Evolutionary conservation across 371 early-diverging fungal genomes (phyloP), one percentile per base, ranked within the genome.

Genomic region (Mucor velutinosus): DNA sequence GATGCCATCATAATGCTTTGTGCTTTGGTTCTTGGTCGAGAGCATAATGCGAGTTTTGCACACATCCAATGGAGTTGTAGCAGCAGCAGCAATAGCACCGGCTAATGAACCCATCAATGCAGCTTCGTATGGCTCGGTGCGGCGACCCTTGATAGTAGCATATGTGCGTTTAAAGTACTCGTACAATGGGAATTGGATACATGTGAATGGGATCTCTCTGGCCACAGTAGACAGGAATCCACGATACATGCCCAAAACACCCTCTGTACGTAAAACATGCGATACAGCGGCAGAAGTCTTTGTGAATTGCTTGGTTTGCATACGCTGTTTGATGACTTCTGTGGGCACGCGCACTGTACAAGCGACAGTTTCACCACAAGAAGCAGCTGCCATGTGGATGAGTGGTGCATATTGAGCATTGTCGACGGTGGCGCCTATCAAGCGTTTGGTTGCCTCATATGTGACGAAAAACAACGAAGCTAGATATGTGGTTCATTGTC

Each of bases 131-230:
- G 94, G 89, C 62, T 90, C 84, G 21, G 89, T 80, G 41, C 67
- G 75, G 30, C 84, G 65, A 29, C 86, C 79, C 12, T 88, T 70
- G 19, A 74, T 71, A 3, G 71, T 61, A 14, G 86, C 74, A 66
- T 86, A 83, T 33, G 73, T 65, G 19, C 78, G 76, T 76, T 97
- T 98, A 64, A 97, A 84, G 64, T 86, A 90, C 78, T 98, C 98
- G 74, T 95, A 98, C 32, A 98, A 74, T 3, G 98, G 96, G 76
- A 98, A 98, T 74, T 98, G 98, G 32, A 98, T 91, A 78, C 96
- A 96, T 0, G 96, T 88, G 74, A 98, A 98, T 6, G 98, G 98
- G 63, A 98, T 97, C 83, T 93, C 83, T 41, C 98, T 87, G 37
- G 93, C 92, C 3, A 98, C 92, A 7, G 96, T 96, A 39, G 94